A percentile compares a stretch with the other conserved stretches of the same genome.
Conservation (phyloP, 2,329 filamentous ascomycete species). For the Aureobasidium sp. region DNA sequence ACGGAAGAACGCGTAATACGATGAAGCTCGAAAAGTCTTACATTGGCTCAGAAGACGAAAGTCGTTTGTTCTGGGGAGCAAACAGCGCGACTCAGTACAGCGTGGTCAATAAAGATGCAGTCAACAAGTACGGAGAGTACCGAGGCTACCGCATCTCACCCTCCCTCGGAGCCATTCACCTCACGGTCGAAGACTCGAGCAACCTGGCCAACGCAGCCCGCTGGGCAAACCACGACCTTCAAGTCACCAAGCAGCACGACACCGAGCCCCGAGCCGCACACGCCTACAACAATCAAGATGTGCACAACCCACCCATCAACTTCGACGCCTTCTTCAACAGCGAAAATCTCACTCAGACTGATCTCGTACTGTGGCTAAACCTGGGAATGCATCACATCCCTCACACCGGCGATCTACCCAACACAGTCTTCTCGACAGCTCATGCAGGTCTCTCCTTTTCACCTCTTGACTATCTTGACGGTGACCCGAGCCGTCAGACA, state of each 20-base stretch:
- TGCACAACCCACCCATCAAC: conserved; percentile 36
- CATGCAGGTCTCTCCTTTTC: conserved; percentile 38
- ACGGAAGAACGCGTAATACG: conserved; percentile 40
- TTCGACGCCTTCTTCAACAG: conserved; percentile 38
- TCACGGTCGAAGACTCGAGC: conserved; percentile 23
- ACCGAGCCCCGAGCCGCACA: conserved; percentile 33
- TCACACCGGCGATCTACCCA: conserved; percentile 46
- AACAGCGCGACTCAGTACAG: conserved; percentile 42
- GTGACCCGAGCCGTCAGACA: conserved; percentile 34
- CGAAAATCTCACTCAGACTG: conserved; percentile 37
- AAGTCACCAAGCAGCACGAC: conserved; percentile 39
- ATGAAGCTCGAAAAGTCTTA: conserved; percentile 42
- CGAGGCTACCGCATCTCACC: conserved; percentile 46
- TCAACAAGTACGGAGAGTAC: conserved; percentile 44
- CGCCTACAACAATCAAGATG: conserved; percentile 30
- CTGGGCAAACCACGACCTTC: conserved; percentile 32
- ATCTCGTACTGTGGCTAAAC: conserved; percentile 47
- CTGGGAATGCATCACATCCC: conserved; percentile 53
- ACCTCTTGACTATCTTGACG: conserved; percentile 38
- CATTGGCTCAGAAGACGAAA: conserved; percentile 30
- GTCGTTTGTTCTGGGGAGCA: conserved; percentile 38
- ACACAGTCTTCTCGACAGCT: conserved; percentile 44
- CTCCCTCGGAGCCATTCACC: conserved; percentile 19
- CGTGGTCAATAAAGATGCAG: conserved; percentile 44
- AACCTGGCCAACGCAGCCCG: conserved; percentile 25